A percentile compares a stretch with the other conserved stretches of the same genome.
phyloP scores from a whole-genome alignment of 371 early-diverging fungal genomes.

The Batrachochytrium dendrobatidis region DNA sequence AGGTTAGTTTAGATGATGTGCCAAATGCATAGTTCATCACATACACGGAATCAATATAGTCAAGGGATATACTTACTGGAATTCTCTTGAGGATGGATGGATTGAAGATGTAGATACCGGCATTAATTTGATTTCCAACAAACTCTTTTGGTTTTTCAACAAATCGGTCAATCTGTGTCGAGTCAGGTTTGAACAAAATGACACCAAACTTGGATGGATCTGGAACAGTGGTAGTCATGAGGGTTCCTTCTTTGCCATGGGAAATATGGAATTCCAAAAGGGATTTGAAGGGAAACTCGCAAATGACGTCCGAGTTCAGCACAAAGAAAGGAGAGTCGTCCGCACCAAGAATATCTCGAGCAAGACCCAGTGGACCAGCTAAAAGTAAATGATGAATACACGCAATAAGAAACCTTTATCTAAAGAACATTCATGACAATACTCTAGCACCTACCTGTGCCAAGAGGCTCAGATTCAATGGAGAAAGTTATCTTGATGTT shows the following conservation, averaged over 20 bases:
- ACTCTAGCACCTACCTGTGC: slow-evolving; percentile 53
- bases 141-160: slow-evolving; percentile 97
- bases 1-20: slow-evolving; percentile 20
- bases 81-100: slow-evolving; percentile 89
- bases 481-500: slow-evolving; percentile 93
- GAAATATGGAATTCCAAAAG: slow-evolving; percentile 77
- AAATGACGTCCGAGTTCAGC: slow-evolving; percentile 98
- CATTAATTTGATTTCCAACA: slow-evolving; percentile 96
- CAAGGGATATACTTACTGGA: slow-evolving; percentile 41
- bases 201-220: slow-evolving; percentile 98
- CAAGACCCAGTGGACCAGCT: slow-evolving; percentile 96
- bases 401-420: background rate
- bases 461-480: slow-evolving; percentile 94
- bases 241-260: slow-evolving; percentile 90
- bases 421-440: too few species aligned
- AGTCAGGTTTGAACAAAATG: slow-evolving; percentile 56
- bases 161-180: slow-evolving; percentile 80
- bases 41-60: background rate
- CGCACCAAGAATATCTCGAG: slow-evolving; percentile 80
- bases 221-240: slow-evolving; percentile 94
- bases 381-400: background rate
- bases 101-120: slow-evolving; percentile 97
- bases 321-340: slow-evolving; percentile 96
- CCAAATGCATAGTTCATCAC: background rate
- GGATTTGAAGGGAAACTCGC: slow-evolving; percentile 92